phyloP scores from a whole-genome alignment of 2,329 filamentous ascomycete genomes.

The Coniochaeta prunicola region DNA sequence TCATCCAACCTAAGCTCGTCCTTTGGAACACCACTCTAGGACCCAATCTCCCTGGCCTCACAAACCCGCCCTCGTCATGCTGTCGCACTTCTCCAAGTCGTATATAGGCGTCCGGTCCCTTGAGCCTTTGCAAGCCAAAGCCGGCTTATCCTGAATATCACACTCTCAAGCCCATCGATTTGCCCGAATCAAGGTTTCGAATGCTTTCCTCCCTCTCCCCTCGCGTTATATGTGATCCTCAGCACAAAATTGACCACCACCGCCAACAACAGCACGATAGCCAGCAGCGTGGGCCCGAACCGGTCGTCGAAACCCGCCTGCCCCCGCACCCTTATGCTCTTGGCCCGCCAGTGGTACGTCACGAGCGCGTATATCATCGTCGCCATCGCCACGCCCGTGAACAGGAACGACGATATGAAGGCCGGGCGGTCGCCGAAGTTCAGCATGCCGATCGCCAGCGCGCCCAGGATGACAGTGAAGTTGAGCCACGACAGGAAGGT shows the following conservation, averaged over 20 bases:
- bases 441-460: slow-evolving; percentile 90
- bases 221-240: slow-evolving; percentile 49
- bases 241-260: slow-evolving; percentile 96
- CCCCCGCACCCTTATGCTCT: slow-evolving; percentile 82
- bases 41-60: background rate
- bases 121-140: no score
- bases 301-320: slow-evolving; percentile 96
- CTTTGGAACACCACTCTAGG: background rate
- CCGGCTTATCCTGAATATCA: no score
- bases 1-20: background rate
- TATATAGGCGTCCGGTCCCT: background rate
- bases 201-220: slow-evolving; percentile 20
- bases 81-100: no score
- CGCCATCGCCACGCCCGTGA: slow-evolving; percentile 88
- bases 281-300: slow-evolving; percentile 85
- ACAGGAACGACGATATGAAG: slow-evolving; percentile 88
- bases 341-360: slow-evolving; percentile 96
- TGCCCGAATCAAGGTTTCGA: slow-evolving; percentile 12
- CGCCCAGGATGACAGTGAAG: slow-evolving; percentile 97
- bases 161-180: background rate
- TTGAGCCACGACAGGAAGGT: slow-evolving; percentile 99
- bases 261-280: slow-evolving; percentile 76
- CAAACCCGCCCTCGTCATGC: background rate
- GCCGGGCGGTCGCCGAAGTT: slow-evolving; percentile 96
- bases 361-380: slow-evolving; percentile 92